These are phyloP conservation scores for Leishmania major DNA, from an alignment of 208 protist genomes.

Conservation along the genomic window DNA sequence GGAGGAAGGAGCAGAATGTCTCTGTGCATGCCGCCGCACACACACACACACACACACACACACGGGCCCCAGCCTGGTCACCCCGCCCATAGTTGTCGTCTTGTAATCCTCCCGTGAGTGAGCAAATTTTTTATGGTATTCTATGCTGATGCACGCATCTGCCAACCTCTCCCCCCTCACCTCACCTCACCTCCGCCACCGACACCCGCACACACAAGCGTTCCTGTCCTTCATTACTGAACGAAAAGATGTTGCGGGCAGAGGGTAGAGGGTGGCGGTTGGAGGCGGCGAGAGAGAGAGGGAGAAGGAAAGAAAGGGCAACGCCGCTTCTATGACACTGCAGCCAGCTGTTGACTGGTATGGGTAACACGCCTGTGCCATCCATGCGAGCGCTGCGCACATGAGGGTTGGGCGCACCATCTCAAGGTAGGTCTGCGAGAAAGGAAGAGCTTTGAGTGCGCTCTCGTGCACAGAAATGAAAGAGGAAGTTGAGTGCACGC, in stretches of 20 bases:
- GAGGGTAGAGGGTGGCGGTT: background rate
- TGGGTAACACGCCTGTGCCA: background rate
- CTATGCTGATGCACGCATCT: background rate
- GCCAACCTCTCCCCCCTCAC: background rate
- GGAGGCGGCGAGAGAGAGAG: background rate
- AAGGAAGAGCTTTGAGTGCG: background rate
- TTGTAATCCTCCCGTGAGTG: background rate
- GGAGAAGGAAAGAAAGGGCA: too few species aligned
- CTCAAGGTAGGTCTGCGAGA: background rate
- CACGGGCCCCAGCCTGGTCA: background rate
- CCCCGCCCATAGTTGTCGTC: background rate
- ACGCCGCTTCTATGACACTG: slow-evolving; percentile 2
- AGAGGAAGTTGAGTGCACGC: background rate
- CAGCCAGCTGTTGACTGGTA: background rate
- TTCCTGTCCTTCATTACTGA: background rate
- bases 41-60: background rate
- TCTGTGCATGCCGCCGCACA: background rate
- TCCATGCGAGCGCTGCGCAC: background rate
- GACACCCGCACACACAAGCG: slow-evolving; percentile 4
- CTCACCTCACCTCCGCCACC: background rate
- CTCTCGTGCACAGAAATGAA: background rate
- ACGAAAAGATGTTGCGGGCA: background rate
- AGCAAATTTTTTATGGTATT: background rate
- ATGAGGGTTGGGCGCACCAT: background rate
- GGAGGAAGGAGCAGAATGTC: background rate